phyloP scores from a whole-genome alignment of 495 filamentous ascomycete genomes.

The Talaromyces ruber region DNA sequence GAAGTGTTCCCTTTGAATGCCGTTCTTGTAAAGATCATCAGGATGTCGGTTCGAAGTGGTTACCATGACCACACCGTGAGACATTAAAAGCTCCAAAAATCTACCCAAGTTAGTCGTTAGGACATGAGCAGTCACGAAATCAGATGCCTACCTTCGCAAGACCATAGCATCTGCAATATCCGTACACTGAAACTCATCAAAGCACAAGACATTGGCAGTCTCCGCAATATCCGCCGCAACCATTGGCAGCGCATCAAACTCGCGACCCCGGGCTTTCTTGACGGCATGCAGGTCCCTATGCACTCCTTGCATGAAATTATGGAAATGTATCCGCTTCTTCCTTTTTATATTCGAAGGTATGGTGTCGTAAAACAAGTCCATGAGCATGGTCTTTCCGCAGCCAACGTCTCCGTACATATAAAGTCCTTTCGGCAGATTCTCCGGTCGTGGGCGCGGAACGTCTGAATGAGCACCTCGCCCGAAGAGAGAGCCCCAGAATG shows the following conservation, averaged over 20 bases:
- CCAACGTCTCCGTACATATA: slow-evolving; percentile 98
- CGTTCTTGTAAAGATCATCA: slow-evolving; percentile 94
- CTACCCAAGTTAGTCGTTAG: slow-evolving; percentile 26
- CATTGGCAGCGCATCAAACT: slow-evolving; percentile 87
- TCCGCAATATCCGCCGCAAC: slow-evolving; percentile 89
- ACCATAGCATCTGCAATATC: slow-evolving; percentile 99
- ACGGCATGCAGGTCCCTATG: slow-evolving; percentile 85
- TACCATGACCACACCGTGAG: slow-evolving; percentile 90
- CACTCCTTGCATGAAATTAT: slow-evolving; percentile 99
- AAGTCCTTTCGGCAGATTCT: slow-evolving; percentile 72
- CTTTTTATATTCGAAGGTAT: slow-evolving; percentile 69
- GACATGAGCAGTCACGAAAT: neutral
- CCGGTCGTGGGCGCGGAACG: slow-evolving; percentile 45
- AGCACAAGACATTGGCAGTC: slow-evolving; percentile 78
- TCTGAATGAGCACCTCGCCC: slow-evolving; percentile 31
- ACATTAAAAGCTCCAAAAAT: slow-evolving; percentile 83
- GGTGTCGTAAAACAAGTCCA: slow-evolving; percentile 98
- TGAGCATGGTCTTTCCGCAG: slow-evolving; percentile 98
- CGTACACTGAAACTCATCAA: slow-evolving; percentile 98
- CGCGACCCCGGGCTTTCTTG: slow-evolving; percentile 81
- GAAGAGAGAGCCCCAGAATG: slow-evolving; percentile 69
- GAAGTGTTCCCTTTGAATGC: slow-evolving; percentile 91
- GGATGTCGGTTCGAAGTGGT: slow-evolving; percentile 97
- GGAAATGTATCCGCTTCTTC: slow-evolving; percentile 96
- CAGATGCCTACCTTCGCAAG: slow-evolving; percentile 51